Evolutionary conservation across 371 early-diverging fungal genomes (phyloP).

Genomic region (Mortierella sp.): DNA sequence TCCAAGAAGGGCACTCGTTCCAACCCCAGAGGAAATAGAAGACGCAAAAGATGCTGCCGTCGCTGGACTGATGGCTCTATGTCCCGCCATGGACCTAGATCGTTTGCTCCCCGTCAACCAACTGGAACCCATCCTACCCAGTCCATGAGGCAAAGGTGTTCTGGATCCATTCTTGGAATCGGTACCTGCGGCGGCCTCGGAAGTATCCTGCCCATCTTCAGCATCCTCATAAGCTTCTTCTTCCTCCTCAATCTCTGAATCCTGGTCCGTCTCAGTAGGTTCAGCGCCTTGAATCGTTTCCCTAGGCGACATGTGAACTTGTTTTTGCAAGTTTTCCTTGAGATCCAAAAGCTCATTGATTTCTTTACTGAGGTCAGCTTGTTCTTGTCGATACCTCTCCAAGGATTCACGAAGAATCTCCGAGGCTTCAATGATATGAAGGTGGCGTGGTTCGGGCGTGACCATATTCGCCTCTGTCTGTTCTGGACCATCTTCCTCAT

Average conservation of each 20-base stretch:
- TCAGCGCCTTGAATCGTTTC: too few species aligned
- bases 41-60: background rate
- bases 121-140: background rate
- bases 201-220: too few species aligned
- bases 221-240: too few species aligned
- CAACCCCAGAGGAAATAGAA: background rate
- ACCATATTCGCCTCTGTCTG: too few species aligned
- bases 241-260: too few species aligned
- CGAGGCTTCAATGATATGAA: slow-evolving; percentile 28
- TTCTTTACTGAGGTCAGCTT: slow-evolving; percentile 18
- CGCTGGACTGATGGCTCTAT: too few species aligned
- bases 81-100: background rate
- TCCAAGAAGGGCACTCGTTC: background rate
- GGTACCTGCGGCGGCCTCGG: too few species aligned
- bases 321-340: slow-evolving; percentile 2
- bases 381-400: slow-evolving; percentile 25
- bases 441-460: background rate
- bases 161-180: too few species aligned
- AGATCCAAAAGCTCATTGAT: slow-evolving; percentile 13
- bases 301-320: background rate
- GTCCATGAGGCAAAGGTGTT: too few species aligned
- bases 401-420: slow-evolving; percentile 27
- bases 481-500: too few species aligned
- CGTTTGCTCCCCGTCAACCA: background rate
- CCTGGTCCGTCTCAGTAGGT: too few species aligned